Evolutionary conservation across 2,329 filamentous ascomycete genomes (phyloP), one percentile per base, ranked within the genome.

Genomic region (Tolypocladium paradoxum): DNA sequence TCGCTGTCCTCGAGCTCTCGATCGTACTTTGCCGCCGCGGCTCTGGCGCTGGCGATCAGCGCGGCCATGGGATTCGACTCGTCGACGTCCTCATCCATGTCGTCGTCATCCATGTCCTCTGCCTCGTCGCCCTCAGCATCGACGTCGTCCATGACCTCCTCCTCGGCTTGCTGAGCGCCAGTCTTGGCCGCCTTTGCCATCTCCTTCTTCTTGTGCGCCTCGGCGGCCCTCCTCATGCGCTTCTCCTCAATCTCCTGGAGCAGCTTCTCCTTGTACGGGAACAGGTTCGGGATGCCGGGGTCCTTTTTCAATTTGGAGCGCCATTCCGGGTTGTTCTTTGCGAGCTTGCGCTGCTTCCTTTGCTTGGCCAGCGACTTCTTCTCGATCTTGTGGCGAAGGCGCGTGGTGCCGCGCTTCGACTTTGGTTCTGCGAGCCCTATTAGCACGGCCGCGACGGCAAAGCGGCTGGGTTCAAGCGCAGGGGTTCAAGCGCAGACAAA

Each of bases 321-420:
- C 90, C 93, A 97, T 88, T 96, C 84, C 35, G 93, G 92, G 70
- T 96, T 96, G 82, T 95, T 90, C 76, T 96, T 97, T 53, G 87
- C 90, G 53, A 84, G 77, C 77, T 96, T 97, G 66, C 84, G 86
- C 57, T 84, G 76, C 73, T 99, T 99, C 68, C 85, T 84, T 73
- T 96, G 90, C 77, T 99, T 99, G 57, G 88, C 85, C 43, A 82
- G 82, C 51, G 91, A 89, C 24, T 88, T 85, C 74, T 99, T 99
- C 69, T 96, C 83, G 71, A 99, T 97, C 75, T 95, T 96, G 76
- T 96, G 85, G 60, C 92, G 85, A 65, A 99, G 80, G 56, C 93
- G 90, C 65, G 92, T 88, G 46, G 92, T 84, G 61, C 82, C 83
- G 71, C 93, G 87, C 82, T 99, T 99, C 53, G 92, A 97, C 74